phyloP scores from a whole-genome alignment of 2,329 filamentous ascomycete species.

The Simplicillium sp. region DNA sequence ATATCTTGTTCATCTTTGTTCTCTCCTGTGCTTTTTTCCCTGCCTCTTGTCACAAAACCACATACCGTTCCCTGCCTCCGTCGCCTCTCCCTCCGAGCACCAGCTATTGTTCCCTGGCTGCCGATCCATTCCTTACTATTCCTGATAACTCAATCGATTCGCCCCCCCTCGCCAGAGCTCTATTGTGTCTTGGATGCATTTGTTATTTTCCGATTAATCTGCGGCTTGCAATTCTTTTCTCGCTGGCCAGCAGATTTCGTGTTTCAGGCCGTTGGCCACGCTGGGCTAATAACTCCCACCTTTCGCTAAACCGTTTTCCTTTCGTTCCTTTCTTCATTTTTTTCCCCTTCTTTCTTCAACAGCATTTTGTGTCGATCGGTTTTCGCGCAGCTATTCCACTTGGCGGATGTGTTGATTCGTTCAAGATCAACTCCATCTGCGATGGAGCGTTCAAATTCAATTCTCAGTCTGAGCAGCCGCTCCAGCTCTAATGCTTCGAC shows the following conservation, averaged over 20 bases:
- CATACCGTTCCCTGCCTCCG: too few relatives aligned
- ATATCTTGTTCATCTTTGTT: not conserved
- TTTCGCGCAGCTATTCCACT: not conserved
- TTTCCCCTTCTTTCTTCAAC: not conserved
- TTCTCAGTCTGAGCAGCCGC: constrained; percentile 23
- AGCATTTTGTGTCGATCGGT: not conserved
- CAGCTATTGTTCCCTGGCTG: too few relatives aligned
- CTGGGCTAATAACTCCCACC: not conserved
- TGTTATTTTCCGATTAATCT: not conserved
- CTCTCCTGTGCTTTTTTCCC: not conserved
- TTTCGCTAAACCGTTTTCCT: not conserved
- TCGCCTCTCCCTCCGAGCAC: too few relatives aligned
- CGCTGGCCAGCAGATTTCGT: too few relatives aligned
- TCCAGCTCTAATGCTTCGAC: constrained; percentile 20
- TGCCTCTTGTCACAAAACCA: too few relatives aligned
- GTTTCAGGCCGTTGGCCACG: not conserved
- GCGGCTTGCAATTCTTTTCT: too few relatives aligned
- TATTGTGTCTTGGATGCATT: not conserved
- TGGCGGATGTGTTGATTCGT: too few relatives aligned
- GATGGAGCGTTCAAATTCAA: constrained; percentile 19
- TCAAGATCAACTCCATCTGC: constrained; percentile 1
- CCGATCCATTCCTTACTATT: too few relatives aligned
- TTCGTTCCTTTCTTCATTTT: not conserved
- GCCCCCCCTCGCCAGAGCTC: not conserved
- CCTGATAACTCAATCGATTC: not conserved